Conservation (phyloP, 768 basidiomycete genomes). For the Chiua virens region DNA sequence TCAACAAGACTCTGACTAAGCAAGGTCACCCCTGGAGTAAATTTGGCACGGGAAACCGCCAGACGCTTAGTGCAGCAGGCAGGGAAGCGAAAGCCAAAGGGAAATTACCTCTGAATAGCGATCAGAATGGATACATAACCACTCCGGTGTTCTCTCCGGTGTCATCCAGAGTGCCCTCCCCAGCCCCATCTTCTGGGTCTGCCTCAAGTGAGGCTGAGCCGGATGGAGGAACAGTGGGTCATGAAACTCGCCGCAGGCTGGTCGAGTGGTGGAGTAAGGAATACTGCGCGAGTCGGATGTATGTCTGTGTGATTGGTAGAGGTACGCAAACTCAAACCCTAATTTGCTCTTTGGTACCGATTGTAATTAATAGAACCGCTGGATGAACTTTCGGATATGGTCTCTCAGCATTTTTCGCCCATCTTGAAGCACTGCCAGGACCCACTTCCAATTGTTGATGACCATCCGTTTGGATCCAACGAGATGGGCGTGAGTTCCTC, state of each 20-base stretch:
- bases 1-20: constrained; percentile 84
- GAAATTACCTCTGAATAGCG: constrained; percentile 31
- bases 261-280: constrained; percentile 84
- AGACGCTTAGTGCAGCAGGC: constrained; percentile 66
- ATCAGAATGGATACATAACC: constrained; percentile 25
- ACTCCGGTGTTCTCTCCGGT: constrained; percentile 41
- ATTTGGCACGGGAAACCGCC: constrained; percentile 86
- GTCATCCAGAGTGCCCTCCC: constrained; percentile 58
- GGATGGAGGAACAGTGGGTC: constrained; percentile 75
- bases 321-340: constrained; percentile 39
- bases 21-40: constrained; percentile 85
- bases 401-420: constrained; percentile 68
- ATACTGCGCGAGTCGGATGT: constrained; percentile 84
- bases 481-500: constrained; percentile 65
- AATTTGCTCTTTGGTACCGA: neutral
- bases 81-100: constrained; percentile 53
- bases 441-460: constrained; percentile 58
- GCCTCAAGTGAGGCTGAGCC: constrained; percentile 59
- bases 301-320: constrained; percentile 75
- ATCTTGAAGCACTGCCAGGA: constrained; percentile 63
- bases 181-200: constrained; percentile 57
- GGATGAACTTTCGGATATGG: constrained; percentile 65
- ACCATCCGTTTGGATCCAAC: constrained; percentile 74
- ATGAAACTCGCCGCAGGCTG: constrained; percentile 74
- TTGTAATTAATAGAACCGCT: constrained; percentile 56